Conservation (phyloP, 208 protist genomes). For the Trypanosomatidae sp. region DNA sequence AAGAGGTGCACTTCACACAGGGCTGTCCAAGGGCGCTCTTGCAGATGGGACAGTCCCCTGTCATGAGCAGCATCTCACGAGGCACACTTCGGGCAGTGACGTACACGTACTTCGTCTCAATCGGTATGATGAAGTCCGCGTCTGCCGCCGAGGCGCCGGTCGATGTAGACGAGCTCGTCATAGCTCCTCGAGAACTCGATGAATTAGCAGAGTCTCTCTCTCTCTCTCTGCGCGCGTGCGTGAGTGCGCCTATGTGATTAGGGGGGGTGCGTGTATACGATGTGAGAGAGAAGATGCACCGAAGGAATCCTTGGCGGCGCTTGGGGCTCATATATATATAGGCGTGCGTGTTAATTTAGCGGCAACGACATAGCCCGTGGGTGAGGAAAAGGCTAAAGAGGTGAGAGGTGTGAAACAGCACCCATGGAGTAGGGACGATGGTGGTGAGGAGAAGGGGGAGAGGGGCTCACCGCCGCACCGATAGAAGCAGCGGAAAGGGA, state of each 20-base stretch:
- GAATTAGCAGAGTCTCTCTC: background rate
- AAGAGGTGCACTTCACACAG: conserved; percentile 29
- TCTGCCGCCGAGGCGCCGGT: background rate
- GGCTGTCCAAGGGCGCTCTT: conserved; percentile 14
- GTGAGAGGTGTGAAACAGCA: background rate
- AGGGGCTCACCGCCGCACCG: background rate
- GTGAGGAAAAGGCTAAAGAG: background rate
- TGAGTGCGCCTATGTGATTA: background rate
- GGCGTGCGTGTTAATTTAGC: background rate
- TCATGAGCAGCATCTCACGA: conserved; percentile 29
- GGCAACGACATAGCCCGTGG: background rate
- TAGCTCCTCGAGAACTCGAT: background rate
- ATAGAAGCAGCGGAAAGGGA: background rate
- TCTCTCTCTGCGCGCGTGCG: background rate
- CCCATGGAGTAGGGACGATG: background rate
- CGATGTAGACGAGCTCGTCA: background rate
- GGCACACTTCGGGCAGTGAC: conserved; percentile 20
- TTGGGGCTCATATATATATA: background rate
- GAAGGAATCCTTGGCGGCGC: background rate
- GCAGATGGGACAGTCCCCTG: conserved; percentile 31
- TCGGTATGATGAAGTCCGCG: conserved; percentile 31
- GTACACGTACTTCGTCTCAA: conserved; percentile 34
- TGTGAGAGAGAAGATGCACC: background rate
- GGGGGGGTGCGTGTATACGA: background rate
- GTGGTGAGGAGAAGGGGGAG: background rate